These are phyloP conservation scores for Aciculoconidium aculeatum DNA, from an alignment of 805 yeast genomes.

Conservation along the genomic window DNA sequence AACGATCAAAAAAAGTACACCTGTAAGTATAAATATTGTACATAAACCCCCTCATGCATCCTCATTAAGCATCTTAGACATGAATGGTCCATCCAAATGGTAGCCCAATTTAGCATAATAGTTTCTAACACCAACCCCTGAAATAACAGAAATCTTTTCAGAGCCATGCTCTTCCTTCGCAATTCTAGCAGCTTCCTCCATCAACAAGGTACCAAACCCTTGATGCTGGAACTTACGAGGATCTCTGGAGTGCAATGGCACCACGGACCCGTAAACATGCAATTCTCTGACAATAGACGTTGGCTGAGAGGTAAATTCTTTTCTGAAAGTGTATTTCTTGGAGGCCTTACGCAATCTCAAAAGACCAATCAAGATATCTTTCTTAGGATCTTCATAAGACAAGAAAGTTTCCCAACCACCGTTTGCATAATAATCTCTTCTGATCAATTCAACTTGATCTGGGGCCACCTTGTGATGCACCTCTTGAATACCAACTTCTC, in stretches of 20 bases:
- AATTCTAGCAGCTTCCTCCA: constrained; percentile 98
- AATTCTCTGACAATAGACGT: constrained; percentile 94
- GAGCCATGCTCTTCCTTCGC: constrained; percentile 95
- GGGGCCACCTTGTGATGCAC: constrained; percentile 96
- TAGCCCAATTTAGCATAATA: constrained; percentile 92
- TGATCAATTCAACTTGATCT: constrained; percentile 90
- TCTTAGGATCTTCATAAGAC: constrained; percentile 93
- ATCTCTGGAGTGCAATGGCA: constrained; percentile 92
- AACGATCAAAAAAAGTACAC: constrained; percentile 1
- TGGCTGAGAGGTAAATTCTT: constrained; percentile 76
- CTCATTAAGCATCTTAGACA: constrained; percentile 58
- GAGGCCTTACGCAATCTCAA: constrained; percentile 84
- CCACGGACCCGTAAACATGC: constrained; percentile 96
- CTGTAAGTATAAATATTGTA: too few species aligned
- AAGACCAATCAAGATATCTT: constrained; percentile 90
- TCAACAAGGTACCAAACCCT: constrained; percentile 93
- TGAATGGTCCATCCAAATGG: constrained; percentile 89
- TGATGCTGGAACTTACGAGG: constrained; percentile 98
- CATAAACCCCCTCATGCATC: constrained; percentile 2
- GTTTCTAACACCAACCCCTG: constrained; percentile 97
- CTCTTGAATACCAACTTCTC: constrained; percentile 98
- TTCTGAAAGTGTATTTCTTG: constrained; percentile 82
- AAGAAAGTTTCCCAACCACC: constrained; percentile 99
- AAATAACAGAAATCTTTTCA: constrained; percentile 83
- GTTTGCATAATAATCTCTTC: constrained; percentile 95